phyloP scores from a whole-genome alignment of 2,329 filamentous ascomycete genomes.

The Verticillium nubilum region DNA sequence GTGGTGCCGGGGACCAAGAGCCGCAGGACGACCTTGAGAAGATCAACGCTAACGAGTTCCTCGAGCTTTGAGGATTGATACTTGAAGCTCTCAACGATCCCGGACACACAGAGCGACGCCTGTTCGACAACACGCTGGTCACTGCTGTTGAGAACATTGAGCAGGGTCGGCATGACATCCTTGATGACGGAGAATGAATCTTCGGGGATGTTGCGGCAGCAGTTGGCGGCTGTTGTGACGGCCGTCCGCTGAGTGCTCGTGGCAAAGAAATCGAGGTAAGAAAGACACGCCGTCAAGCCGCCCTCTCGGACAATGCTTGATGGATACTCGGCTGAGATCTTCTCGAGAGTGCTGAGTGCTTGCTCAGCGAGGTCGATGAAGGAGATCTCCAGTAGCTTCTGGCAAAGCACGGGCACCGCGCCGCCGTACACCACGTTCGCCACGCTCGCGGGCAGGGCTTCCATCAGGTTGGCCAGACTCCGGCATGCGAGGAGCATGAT shows the following conservation, averaged over 20 bases:
- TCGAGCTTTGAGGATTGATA: slow-evolving; percentile 83
- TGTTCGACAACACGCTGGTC: slow-evolving; percentile 97
- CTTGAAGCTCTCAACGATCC: slow-evolving; percentile 96
- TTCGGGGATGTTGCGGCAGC: slow-evolving; percentile 91
- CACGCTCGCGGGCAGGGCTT: slow-evolving; percentile 86
- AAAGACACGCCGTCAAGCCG: slow-evolving; percentile 89
- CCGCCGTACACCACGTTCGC: slow-evolving; percentile 97
- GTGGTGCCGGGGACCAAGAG: slow-evolving; percentile 90
- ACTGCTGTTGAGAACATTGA: slow-evolving; percentile 84
- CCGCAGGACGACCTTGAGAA: slow-evolving; percentile 79
- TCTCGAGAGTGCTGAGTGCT: slow-evolving; percentile 91
- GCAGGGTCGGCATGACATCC: slow-evolving; percentile 93
- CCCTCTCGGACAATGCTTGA: slow-evolving; percentile 93
- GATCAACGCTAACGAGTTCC: slow-evolving; percentile 81
- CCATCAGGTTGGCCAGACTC: slow-evolving; percentile 95
- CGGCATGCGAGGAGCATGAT: slow-evolving; percentile 96
- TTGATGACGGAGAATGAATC: slow-evolving; percentile 88
- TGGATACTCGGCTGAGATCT: slow-evolving; percentile 95
- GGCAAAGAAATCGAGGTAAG: slow-evolving; percentile 94
- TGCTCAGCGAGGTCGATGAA: slow-evolving; percentile 98
- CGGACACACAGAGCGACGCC: slow-evolving; percentile 88
- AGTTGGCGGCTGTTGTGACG: slow-evolving; percentile 95
- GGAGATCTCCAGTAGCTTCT: slow-evolving; percentile 90
- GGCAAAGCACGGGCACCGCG: slow-evolving; percentile 88
- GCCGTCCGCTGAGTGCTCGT: slow-evolving; percentile 95